Evolutionary conservation across 1,284 basidiomycete genomes (phyloP), one percentile per base, ranked within the genome.

Genomic region (Moniliophthora roreri): DNA sequence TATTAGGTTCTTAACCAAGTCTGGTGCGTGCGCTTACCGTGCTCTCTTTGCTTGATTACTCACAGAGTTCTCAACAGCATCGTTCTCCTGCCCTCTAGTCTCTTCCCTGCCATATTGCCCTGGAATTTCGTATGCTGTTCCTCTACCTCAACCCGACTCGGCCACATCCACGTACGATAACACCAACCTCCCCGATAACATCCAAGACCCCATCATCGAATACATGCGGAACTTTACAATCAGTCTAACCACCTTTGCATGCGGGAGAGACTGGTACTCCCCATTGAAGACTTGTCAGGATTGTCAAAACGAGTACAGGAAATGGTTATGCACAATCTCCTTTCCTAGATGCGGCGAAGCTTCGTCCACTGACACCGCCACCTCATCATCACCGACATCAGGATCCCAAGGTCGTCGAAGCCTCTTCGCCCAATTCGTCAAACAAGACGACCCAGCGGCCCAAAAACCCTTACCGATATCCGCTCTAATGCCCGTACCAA

Each of bases 241-340:
- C 0, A 80, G 82, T 13, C 80, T 95, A 16, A 75, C 78, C 13
- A 85, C 87, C 2, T 81, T 84, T 58, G 82, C 89, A 1, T 94
- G 92, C 63, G 92, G 91, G 3, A 78, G 91, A 21, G 91, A 93
- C 66, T 65, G 78, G 45, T 95, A 93, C 71, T 92, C 89, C 8
- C 88, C 87, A 1, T 70, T 93, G 4, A 82, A 89, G 18, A 79
- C 81, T 1, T 95, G 92, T 62, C 75, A 81, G 10, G 87, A 91
- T 67, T 94, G 92, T 63, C 84, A 88, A 58, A 62, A 71, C 23
- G 82, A 82, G 15, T 95, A 94, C 64, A 79, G 90, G 16, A 76
- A 78, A 45, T 95, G 92, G 92, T 76, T 93, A 24, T 95, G 92
- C 67, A 67, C 81, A 13, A 71, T 86, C 16, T 79, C 84, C 11